Evolutionary conservation across 306 rosid genomes (phyloP).

Genomic region (Trifolium pratense): DNA sequence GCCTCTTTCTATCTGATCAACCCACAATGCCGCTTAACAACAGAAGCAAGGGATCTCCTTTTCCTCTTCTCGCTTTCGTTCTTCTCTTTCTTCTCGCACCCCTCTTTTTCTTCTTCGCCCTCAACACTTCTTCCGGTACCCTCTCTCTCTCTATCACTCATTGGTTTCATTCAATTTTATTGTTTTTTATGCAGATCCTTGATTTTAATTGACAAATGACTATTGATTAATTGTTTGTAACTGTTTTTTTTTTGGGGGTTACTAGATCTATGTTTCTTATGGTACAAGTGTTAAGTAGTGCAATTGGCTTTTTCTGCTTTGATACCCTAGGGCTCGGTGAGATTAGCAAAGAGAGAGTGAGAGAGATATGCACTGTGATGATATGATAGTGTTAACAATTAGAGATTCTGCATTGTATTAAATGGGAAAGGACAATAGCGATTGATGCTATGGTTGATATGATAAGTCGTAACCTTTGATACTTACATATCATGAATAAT

Average conservation of each 20-base stretch:
- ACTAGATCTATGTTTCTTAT: conserved; percentile 35
- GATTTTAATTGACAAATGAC: not conserved
- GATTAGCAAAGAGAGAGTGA: conserved; percentile 8
- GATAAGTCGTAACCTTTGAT: not conserved
- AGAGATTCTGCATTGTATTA: not conserved
- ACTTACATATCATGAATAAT: not conserved
- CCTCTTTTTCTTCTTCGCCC: conserved; percentile 65
- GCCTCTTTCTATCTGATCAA: conserved; percentile 42
- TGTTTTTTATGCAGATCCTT: conserved; percentile 30
- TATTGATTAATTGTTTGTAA: conserved; percentile 7
- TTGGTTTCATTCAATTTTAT: not conserved
- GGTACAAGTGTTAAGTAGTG: not conserved
- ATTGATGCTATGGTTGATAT: not conserved
- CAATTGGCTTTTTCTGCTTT: not conserved
- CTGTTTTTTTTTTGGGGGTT: not conserved
- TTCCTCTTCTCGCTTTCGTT: conserved; percentile 56
- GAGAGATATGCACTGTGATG: not conserved
- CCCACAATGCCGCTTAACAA: conserved; percentile 61
- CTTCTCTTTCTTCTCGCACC: conserved; percentile 67
- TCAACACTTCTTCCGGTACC: conserved; percentile 52
- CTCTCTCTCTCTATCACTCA: not conserved
- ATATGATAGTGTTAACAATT: not conserved
- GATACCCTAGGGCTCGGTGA: not conserved
- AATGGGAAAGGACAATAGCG: not conserved
- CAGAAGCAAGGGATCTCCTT: conserved; percentile 52